A percentile compares a stretch with the other conserved stretches of the same genome.
These are phyloP conservation scores for Salix arbutifolia DNA, from an alignment of 345 rosid genomes.

Conservation along the genomic window DNA sequence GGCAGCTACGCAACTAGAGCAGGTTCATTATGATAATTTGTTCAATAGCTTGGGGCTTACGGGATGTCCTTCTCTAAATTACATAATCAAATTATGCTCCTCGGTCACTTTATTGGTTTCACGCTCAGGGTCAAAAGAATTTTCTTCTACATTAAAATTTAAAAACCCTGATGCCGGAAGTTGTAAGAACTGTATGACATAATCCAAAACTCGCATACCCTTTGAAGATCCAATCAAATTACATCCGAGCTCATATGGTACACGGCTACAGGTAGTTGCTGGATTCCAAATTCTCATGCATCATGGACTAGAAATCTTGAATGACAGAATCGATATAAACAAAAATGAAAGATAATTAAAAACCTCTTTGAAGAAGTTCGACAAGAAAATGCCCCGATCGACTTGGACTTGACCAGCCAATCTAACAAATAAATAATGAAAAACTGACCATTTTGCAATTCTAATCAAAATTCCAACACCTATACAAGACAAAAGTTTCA, in stretches of 20 bases:
- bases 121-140: background rate
- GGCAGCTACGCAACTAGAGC: background rate
- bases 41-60: background rate
- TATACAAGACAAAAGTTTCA: background rate
- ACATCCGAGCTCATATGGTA: background rate
- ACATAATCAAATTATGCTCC: background rate
- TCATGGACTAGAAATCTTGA: constrained; percentile 4
- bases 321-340: background rate
- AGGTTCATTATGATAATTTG: background rate
- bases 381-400: constrained; percentile 21
- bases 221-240: background rate
- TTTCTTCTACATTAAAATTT: background rate
- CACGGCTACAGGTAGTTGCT: background rate
- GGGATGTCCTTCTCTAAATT: background rate
- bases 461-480: background rate
- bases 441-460: constrained; percentile 20
- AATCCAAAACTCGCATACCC: background rate
- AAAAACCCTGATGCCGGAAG: background rate
- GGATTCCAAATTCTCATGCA: background rate
- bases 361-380: constrained; percentile 21
- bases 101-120: background rate
- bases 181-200: background rate
- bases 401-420: constrained; percentile 20
- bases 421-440: constrained; percentile 24
- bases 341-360: constrained; percentile 1